Conservation (phyloP, 331 rosid species). For the Telfairia occidentalis region DNA sequence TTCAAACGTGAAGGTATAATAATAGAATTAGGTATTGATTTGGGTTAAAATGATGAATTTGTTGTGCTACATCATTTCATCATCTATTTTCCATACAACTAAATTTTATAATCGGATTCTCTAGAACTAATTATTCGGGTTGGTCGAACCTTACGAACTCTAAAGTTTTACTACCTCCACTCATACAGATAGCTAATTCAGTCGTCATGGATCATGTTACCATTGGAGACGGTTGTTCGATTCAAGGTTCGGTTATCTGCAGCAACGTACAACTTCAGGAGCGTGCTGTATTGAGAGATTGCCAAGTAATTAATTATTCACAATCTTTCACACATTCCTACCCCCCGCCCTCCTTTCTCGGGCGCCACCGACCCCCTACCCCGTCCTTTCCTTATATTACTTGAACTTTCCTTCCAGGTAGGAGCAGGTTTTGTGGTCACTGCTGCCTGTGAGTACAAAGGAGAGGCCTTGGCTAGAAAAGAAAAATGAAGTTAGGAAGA, state of each 20-base stretch:
- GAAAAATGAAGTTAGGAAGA: conserved; percentile 26
- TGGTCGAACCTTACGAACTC: background rate
- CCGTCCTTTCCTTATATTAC: conserved; percentile 12
- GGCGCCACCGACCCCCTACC: background rate
- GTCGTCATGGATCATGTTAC: conserved; percentile 90
- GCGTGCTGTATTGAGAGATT: conserved; percentile 72
- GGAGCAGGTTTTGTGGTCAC: conserved; percentile 86
- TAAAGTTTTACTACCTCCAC: background rate
- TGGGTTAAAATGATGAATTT: background rate
- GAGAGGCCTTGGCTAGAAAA: conserved; percentile 89
- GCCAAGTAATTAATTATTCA: conserved; percentile 51
- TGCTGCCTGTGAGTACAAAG: conserved; percentile 78
- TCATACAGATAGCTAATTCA: conserved; percentile 67
- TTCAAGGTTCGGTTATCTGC: conserved; percentile 89
- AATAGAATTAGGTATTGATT: background rate
- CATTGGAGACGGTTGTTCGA: conserved; percentile 74
- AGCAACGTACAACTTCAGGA: conserved; percentile 96
- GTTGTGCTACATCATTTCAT: background rate
- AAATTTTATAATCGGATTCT: background rate
- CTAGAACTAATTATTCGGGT: background rate
- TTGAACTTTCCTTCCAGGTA: conserved; percentile 38
- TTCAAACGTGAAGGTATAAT: conserved; percentile 75
- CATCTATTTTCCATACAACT: background rate
- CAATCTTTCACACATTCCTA: background rate
- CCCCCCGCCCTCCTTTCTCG: background rate